A percentile compares a stretch with the other conserved stretches of the same genome.
Conservation (phyloP, 2,329 filamentous ascomycete species). For the Colletotrichum lupini region DNA sequence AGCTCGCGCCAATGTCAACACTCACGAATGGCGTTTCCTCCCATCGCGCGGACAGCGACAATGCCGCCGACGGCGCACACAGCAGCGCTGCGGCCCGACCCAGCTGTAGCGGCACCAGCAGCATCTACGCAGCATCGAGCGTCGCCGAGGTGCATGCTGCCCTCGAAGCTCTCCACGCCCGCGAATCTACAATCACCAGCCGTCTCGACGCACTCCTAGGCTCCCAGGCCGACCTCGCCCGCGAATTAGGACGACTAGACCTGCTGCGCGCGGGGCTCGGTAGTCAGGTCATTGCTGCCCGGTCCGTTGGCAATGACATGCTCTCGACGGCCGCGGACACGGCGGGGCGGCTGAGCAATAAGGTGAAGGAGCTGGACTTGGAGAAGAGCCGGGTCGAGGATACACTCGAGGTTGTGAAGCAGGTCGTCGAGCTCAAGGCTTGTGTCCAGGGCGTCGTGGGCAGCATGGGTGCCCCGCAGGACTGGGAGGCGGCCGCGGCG, state of each 20-base stretch:
- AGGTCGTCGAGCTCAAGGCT: conserved; percentile 95
- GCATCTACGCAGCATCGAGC: conserved; percentile 77
- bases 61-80: conserved; percentile 38
- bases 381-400: conserved; percentile 93
- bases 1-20: conserved; percentile 59
- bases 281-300: conserved; percentile 84
- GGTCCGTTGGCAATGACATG: conserved; percentile 90
- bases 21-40: conserved; percentile 56
- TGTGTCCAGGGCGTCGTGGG: conserved; percentile 95
- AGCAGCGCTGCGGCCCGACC: conserved; percentile 21
- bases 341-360: conserved; percentile 84
- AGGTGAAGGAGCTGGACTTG: conserved; percentile 87
- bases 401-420: conserved; percentile 91
- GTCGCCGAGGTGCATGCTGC: conserved; percentile 83
- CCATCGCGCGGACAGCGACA: conserved; percentile 45
- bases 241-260: conserved; percentile 88
- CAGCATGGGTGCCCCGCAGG: conserved; percentile 96
- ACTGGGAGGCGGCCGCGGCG: conserved; percentile 96
- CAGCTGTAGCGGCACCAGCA: conserved; percentile 27
- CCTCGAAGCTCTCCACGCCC: conserved; percentile 78
- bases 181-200: conserved; percentile 79
- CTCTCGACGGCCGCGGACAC: conserved; percentile 87
- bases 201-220: conserved; percentile 82
- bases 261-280: conserved; percentile 89
- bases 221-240: conserved; percentile 86